Evolutionary conservation across 306 rosid species (phyloP).

Genomic region (Lupinus albus): DNA sequence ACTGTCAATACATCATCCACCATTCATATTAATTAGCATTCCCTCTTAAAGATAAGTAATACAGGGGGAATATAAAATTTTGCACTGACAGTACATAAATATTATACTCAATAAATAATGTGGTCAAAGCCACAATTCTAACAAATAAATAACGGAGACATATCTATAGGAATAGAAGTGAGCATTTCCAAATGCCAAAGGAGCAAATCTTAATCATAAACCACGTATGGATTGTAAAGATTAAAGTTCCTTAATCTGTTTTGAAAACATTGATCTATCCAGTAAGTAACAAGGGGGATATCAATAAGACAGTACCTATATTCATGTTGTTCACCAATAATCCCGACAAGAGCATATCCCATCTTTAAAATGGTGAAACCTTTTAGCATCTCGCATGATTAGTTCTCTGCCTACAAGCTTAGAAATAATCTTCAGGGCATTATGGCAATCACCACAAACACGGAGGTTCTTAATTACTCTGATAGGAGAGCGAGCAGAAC

Average conservation of each 20-base stretch:
- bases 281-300: slow-evolving; percentile 21
- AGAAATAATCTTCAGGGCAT: slow-evolving; percentile 53
- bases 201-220: too few species aligned
- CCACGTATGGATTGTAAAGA: too few species aligned
- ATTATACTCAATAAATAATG: too few species aligned
- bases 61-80: too few species aligned
- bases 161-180: too few species aligned
- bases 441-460: slow-evolving; percentile 60
- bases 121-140: slow-evolving; percentile 12
- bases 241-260: too few species aligned
- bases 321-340: slow-evolving; percentile 51
- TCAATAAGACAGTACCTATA: slow-evolving; percentile 35
- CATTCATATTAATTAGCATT: too few species aligned
- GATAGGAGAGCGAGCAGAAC: slow-evolving; percentile 63
- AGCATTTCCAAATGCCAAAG: too few species aligned
- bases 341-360: slow-evolving; percentile 57
- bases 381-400: slow-evolving; percentile 50
- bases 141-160: neutral
- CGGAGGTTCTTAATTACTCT: slow-evolving; percentile 87
- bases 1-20: too few species aligned
- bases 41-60: too few species aligned
- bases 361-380: slow-evolving; percentile 55
- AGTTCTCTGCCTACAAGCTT: slow-evolving; percentile 56
- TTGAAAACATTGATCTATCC: neutral
- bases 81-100: too few species aligned